A percentile compares a stretch with the other conserved stretches of the same genome.
Evolutionary conservation across 163 green algal genomes (phyloP).

Genomic region (Chloroidium sp.): DNA sequence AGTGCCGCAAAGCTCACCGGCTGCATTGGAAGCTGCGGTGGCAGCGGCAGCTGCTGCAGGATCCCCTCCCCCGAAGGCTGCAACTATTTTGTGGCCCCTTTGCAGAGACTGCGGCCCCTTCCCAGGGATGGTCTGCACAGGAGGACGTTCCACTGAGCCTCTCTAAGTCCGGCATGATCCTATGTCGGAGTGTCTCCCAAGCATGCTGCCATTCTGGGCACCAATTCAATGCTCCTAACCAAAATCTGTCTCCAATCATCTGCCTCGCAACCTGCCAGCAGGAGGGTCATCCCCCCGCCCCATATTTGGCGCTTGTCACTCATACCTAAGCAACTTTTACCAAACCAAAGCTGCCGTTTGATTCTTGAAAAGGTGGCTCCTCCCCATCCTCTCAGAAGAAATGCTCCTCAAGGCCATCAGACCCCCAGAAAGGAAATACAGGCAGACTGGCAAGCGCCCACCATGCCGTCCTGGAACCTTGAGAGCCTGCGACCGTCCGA

Average conservation of each 20-base stretch:
- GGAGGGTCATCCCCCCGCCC: too few species aligned
- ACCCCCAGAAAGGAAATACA: not conserved
- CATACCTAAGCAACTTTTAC: too few species aligned
- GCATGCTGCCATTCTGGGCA: not conserved
- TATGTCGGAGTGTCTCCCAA: not conserved
- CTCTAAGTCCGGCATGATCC: not conserved
- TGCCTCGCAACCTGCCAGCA: too few species aligned
- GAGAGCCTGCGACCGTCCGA: not conserved
- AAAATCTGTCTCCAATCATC: too few species aligned
- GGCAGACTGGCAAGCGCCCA: not conserved
- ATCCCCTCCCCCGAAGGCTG: slow-evolving; percentile 1
- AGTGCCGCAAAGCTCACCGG: not conserved
- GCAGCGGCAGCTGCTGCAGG: slow-evolving; percentile 4
- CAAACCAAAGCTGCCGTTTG: too few species aligned
- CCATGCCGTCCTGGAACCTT: not conserved
- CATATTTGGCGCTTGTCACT: not conserved
- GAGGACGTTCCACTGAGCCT: not conserved
- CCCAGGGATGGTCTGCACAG: slow-evolving; percentile 5
- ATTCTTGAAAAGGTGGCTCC: too few species aligned
- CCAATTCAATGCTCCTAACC: not conserved
- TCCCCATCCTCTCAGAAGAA: not conserved
- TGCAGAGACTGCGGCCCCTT: slow-evolving; percentile 4
- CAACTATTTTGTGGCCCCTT: not conserved
- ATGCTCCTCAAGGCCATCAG: not conserved
- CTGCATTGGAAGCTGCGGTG: slow-evolving; percentile 9